Evolutionary conservation across 106 monocot genomes (phyloP), one percentile per base, ranked within the genome.

Genomic region (Platanthera zijinensis): DNA sequence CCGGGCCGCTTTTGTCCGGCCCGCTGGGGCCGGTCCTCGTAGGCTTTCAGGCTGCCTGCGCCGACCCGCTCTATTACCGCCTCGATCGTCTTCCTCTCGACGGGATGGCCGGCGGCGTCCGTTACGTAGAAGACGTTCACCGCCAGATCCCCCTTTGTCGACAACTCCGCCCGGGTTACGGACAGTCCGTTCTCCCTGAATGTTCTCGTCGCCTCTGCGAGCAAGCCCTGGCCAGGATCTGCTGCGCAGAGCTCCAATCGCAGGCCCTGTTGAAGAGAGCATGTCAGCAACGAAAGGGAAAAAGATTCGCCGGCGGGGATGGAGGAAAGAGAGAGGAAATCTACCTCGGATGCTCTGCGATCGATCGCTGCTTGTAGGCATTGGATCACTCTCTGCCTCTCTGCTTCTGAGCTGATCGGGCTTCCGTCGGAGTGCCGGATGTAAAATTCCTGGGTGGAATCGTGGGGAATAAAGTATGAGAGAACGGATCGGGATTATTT

Each of bases 121-220:
- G 91, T 88, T 10, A 99, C 91, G 74, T 92, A 88, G 88, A 99
- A 99, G 46, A 85, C 89, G 79, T 99, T 88, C 13, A 28, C 19
- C 3, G 97, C 89, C 82, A 56, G 83, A 28, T 75, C 75, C 11
- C 64, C 87, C 50, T 82, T 81, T 3, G 94, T 99, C 2, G 88
- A 78, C 46, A 92, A 82, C 79, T 94, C 97, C 8, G 97, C 94
- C 50, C 83, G 61, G 1, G 85, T 81, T 8, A 99, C 88, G 1
- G 86, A 88, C 10, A 99, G 77, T 8, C 97, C 91, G 75, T 94
- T 94, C 82, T 99, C 97, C 7, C 97, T 86, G 79, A 99, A 92
- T 5, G 84, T 87, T n/a, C 94, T 73, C 0, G 97, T 99, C 13
- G 94, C 97, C 11, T 89, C 79, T 0, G 92, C 89, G 0, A 99